A percentile compares a stretch with the other conserved stretches of the same genome.
These are phyloP conservation scores for Tylopilus intermedius DNA, from an alignment of 768 basidiomycete genomes.

Conservation along the genomic window DNA sequence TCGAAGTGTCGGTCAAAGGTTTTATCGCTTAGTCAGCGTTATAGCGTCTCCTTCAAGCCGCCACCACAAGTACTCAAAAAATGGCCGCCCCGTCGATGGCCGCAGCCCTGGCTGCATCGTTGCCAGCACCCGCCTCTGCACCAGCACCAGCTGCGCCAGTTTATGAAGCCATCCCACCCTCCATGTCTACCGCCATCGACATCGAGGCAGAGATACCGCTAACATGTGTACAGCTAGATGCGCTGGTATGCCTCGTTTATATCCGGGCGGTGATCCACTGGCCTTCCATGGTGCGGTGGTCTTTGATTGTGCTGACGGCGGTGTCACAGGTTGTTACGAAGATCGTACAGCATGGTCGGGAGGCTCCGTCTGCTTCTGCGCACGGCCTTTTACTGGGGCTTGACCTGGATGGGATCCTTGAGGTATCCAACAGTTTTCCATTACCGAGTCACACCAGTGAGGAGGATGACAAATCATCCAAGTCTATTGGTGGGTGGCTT, in stretches of 20 bases:
- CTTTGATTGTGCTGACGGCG: conserved; percentile 14
- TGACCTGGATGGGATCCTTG: conserved; percentile 85
- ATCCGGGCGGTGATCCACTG: conserved; percentile 7
- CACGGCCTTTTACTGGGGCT: conserved; percentile 86
- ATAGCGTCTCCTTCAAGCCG: neutral
- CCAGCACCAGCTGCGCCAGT: conserved; percentile 59
- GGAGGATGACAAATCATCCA: conserved; percentile 79
- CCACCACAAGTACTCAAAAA: neutral
- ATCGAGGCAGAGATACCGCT: conserved; percentile 87
- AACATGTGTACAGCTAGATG: conserved; percentile 77
- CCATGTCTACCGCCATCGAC: conserved; percentile 90
- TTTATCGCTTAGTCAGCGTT: conserved; percentile 22
- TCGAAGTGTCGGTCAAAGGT: neutral
- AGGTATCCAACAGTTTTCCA: conserved; percentile 88
- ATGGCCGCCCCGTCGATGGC: conserved; percentile 87
- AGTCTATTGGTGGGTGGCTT: conserved; percentile 57
- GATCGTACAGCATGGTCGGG: conserved; percentile 88
- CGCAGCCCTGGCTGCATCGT: conserved; percentile 81
- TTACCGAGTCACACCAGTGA: conserved; percentile 68
- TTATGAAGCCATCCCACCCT: conserved; percentile 85
- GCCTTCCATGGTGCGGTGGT: neutral
- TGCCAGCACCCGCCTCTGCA: conserved; percentile 57
- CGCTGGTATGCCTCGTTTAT: conserved; percentile 54
- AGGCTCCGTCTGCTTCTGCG: conserved; percentile 65
- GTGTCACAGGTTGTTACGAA: conserved; percentile 76